Conservation (phyloP, 495 filamentous ascomycete species). For the Aspergillus biplanus region DNA sequence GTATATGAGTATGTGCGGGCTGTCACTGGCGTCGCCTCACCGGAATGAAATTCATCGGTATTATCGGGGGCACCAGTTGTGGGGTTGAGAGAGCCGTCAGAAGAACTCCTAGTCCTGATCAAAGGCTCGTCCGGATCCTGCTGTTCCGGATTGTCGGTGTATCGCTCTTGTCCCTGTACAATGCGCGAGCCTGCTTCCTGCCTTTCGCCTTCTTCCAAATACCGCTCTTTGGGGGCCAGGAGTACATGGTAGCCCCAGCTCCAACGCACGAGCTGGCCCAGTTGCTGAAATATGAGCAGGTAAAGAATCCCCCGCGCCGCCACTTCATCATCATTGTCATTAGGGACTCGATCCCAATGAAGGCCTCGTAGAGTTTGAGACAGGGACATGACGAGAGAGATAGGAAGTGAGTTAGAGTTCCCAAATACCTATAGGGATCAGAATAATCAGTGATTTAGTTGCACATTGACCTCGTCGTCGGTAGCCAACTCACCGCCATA, state of each 20-base stretch:
- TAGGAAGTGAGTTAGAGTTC: conserved; percentile 97
- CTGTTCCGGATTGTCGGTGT: conserved; percentile 62
- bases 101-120: conserved; percentile 37
- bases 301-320: conserved; percentile 93
- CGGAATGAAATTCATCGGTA: conserved; percentile 39
- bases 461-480: background rate
- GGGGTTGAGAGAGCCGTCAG: conserved; percentile 26
- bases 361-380: conserved; percentile 89
- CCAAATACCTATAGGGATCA: conserved; percentile 74
- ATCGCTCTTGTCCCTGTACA: conserved; percentile 67
- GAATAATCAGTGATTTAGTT: conserved; percentile 20
- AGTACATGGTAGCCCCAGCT: conserved; percentile 97
- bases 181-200: conserved; percentile 51
- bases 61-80: conserved; percentile 21
- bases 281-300: conserved; percentile 94
- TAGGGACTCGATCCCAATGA: conserved; percentile 88
- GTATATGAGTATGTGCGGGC: conserved; percentile 39
- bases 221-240: conserved; percentile 71
- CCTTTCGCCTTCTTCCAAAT: conserved; percentile 64
- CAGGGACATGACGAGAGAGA: conserved; percentile 91
- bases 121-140: conserved; percentile 49
- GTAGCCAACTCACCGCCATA: conserved; percentile 71
- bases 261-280: conserved; percentile 94
- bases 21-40: conserved; percentile 46
- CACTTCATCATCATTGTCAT: conserved; percentile 94